Percentiles rank a stretch among this genome's conserved stretches.
Evolutionary conservation across 192 early-diverging fungal species (phyloP).

Genomic region (Podila verticillata): DNA sequence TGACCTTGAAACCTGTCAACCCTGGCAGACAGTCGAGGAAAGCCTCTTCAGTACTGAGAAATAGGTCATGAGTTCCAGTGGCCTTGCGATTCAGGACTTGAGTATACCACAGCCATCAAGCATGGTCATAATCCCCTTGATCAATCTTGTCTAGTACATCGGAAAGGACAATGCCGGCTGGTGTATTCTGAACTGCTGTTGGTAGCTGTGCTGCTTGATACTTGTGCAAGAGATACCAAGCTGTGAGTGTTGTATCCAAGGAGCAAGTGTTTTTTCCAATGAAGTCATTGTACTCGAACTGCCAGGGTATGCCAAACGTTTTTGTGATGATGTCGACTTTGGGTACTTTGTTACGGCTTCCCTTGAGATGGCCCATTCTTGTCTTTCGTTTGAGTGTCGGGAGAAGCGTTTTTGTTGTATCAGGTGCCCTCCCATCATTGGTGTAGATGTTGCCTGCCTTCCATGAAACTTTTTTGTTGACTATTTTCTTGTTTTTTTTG

Average conservation of each 20-base stretch:
- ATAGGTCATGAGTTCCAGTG: neutral
- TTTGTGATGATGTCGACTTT: constrained; percentile 7
- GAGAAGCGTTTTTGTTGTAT: neutral
- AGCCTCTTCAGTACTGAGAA: neutral
- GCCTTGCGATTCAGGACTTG: neutral
- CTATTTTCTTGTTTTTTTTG: neutral
- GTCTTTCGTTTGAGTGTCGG: no score
- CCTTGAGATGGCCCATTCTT: no score
- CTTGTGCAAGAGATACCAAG: constrained; percentile 4
- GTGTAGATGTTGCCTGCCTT: no score
- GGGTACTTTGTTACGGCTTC: constrained; percentile 4
- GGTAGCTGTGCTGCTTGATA: neutral
- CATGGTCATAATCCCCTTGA: neutral
- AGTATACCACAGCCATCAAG: constrained; percentile 12
- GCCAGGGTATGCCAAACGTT: constrained; percentile 30
- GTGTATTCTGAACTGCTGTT: neutral
- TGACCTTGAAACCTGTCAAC: neutral
- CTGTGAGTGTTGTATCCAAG: constrained; percentile 9
- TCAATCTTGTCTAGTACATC: neutral
- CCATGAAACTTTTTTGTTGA: no score
- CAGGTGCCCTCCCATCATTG: constrained; percentile 9
- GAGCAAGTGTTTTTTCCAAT: constrained; percentile 14
- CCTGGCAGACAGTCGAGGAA: constrained; percentile 8
- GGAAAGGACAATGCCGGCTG: neutral
- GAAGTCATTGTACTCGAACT: neutral